A percentile compares a stretch with the other conserved stretches of the same genome.
phyloP scores from a whole-genome alignment of 1,284 basidiomycete genomes.

The Heterobasidion occidentale region DNA sequence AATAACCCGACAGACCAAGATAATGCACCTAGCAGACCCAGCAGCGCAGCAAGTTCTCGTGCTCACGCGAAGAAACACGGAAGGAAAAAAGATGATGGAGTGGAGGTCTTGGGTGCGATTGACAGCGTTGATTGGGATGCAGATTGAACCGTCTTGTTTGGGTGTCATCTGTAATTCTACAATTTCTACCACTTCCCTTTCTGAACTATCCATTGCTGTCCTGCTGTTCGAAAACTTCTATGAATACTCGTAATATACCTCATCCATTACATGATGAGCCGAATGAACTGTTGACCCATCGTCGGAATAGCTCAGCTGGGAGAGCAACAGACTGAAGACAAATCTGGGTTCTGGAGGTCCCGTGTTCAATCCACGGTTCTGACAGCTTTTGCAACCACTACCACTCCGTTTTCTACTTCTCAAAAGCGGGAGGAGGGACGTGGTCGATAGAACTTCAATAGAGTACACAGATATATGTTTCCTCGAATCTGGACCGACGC shows the following conservation, averaged over 20 bases:
- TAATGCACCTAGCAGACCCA: slow-evolving; percentile 14
- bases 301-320: slow-evolving; percentile 64
- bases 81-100: slow-evolving; percentile 8
- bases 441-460: too few relatives aligned
- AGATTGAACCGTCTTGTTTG: not conserved
- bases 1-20: slow-evolving; percentile 17
- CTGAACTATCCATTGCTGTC: too few relatives aligned
- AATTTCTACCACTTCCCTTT: too few relatives aligned
- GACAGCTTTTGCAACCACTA: not conserved
- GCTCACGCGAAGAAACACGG: slow-evolving; percentile 8
- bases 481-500: too few relatives aligned
- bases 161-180: too few relatives aligned
- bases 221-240: too few relatives aligned
- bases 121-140: slow-evolving; percentile 15
- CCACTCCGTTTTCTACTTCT: not conserved
- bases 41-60: not conserved
- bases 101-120: slow-evolving; percentile 21
- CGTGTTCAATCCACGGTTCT: not conserved
- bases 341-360: not conserved
- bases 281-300: not conserved
- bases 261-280: too few relatives aligned
- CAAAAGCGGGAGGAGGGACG: not conserved
- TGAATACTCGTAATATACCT: too few relatives aligned
- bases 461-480: too few relatives aligned
- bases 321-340: slow-evolving; percentile 72